Evolutionary conservation across 805 yeast species (phyloP).

Genomic region (Grigorovia yakushimaensis): DNA sequence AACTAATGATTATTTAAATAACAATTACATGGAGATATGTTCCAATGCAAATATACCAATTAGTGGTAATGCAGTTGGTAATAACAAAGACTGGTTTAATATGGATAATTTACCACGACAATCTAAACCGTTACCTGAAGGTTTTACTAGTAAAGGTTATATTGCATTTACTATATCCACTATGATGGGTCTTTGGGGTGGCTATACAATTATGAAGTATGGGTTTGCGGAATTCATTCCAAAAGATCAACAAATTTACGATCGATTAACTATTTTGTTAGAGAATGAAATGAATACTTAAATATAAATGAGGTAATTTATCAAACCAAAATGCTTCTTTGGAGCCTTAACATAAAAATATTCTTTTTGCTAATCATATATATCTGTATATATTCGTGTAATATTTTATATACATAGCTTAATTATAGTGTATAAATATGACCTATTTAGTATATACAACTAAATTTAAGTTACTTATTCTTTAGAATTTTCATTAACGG

Average conservation of each 20-base stretch:
- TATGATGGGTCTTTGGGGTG: conserved; percentile 48
- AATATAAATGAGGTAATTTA: too few relatives aligned
- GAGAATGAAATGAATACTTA: background rate
- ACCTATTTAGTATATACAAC: too few relatives aligned
- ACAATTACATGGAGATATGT: conserved; percentile 44
- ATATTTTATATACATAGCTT: background rate
- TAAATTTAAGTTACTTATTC: background rate
- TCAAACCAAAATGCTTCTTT: too few relatives aligned
- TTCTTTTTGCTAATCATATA: background rate
- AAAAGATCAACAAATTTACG: conserved; percentile 36
- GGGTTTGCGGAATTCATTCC: conserved; percentile 55
- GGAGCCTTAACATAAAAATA: too few relatives aligned
- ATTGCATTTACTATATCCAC: conserved; percentile 49
- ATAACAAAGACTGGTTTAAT: conserved; percentile 43
- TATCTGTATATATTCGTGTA: background rate
- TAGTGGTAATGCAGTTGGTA: conserved; percentile 70
- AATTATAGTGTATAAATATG: too few relatives aligned
- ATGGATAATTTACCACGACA: conserved; percentile 53
- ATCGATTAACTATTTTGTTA: conserved; percentile 28
- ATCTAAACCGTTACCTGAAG: conserved; percentile 52
- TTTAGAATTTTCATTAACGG: too few relatives aligned
- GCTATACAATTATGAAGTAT: conserved; percentile 47
- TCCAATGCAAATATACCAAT: conserved; percentile 35
- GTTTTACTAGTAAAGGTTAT: conserved; percentile 65
- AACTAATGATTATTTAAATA: conserved; percentile 34